phyloP scores from a whole-genome alignment of 331 rosid genomes.

The Rosa hybrid region DNA sequence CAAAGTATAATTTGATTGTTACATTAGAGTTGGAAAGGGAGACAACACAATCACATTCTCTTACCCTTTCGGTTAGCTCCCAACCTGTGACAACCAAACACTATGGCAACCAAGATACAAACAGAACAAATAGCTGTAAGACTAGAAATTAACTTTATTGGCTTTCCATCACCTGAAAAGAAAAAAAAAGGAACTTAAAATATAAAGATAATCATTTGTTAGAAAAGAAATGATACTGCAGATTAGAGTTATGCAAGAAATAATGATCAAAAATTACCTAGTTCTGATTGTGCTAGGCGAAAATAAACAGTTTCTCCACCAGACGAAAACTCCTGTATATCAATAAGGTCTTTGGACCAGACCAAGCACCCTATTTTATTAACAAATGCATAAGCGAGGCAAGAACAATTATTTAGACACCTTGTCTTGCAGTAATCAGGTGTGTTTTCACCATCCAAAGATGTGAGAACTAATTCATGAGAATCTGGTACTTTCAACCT shows the following conservation, averaged over 20 bases:
- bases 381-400: conserved; percentile 19
- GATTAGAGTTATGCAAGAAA: neutral
- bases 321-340: conserved; percentile 7
- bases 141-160: too few relatives aligned
- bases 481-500: conserved; percentile 14
- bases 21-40: neutral
- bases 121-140: too few relatives aligned
- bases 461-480: neutral
- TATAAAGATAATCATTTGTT: neutral
- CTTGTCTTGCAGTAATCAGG: neutral
- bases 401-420: conserved; percentile 18
- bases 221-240: neutral
- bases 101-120: too few relatives aligned
- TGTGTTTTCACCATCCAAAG: too few relatives aligned
- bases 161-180: too few relatives aligned
- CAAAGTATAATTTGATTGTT: neutral
- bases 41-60: neutral
- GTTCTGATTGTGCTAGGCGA: conserved; percentile 17
- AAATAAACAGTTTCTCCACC: conserved; percentile 7
- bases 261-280: neutral
- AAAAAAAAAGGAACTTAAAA: too few relatives aligned
- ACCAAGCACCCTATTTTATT: conserved; percentile 20
- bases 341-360: conserved; percentile 16
- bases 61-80: too few relatives aligned
- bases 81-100: too few relatives aligned